phyloP scores from a whole-genome alignment of 1,284 basidiomycete genomes.

The Dichomitus squalens region DNA sequence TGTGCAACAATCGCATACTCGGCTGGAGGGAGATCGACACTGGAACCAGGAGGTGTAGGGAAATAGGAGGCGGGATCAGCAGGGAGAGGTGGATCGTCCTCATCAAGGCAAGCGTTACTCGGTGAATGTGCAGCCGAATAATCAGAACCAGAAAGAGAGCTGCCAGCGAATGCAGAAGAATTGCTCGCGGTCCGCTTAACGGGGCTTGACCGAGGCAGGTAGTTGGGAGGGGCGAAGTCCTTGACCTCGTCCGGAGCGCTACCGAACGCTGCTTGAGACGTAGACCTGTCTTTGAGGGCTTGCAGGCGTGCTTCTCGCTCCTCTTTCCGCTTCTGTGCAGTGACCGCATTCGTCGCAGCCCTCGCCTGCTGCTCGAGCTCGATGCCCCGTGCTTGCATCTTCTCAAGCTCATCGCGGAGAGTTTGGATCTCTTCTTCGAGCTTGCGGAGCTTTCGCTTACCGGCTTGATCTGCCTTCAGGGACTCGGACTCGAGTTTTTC shows the following conservation, averaged over 20 bases:
- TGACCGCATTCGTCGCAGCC: conserved; percentile 39
- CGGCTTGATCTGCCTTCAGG: conserved; percentile 61
- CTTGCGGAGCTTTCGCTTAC: conserved; percentile 66
- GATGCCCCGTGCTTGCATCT: conserved; percentile 65
- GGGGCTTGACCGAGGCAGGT: conserved; percentile 23
- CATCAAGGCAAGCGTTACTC: not conserved
- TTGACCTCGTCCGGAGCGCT: conserved; percentile 24
- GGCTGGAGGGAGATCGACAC: conserved; percentile 14
- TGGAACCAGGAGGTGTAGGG: conserved; percentile 4
- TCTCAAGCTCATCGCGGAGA: conserved; percentile 73
- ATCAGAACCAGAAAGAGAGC: conserved; percentile 1
- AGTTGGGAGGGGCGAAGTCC: conserved; percentile 64
- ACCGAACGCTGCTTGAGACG: conserved; percentile 30
- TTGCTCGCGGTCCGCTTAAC: conserved; percentile 4
- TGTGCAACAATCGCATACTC: conserved; percentile 69
- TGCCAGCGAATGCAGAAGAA: not conserved
- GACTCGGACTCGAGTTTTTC: conserved; percentile 77
- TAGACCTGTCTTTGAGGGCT: conserved; percentile 44
- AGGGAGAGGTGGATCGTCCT: not conserved
- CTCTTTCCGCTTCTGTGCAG: conserved; percentile 44
- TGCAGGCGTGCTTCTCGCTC: conserved; percentile 59
- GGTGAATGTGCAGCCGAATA: not conserved
- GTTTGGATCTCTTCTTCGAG: conserved; percentile 77
- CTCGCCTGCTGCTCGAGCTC: conserved; percentile 69
- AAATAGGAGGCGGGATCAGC: conserved; percentile 13